Percentiles rank a stretch among this genome's conserved stretches.
These are phyloP conservation scores for Claviceps sp. DNA, from an alignment of 2,329 filamentous ascomycete species.

Conservation along the genomic window DNA sequence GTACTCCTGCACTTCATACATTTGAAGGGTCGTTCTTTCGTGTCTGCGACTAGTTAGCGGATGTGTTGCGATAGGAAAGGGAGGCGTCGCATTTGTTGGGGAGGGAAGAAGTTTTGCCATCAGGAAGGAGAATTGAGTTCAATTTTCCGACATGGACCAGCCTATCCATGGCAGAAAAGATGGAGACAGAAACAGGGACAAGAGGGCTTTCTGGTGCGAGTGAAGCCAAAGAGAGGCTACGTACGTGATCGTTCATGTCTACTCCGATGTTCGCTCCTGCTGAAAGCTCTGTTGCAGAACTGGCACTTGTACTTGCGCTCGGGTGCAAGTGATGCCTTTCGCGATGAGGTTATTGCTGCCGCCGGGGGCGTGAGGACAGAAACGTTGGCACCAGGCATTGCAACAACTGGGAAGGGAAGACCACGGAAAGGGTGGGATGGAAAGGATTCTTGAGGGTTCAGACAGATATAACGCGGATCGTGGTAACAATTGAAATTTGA, in stretches of 20 bases:
- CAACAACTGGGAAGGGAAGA: slow-evolving; percentile 25
- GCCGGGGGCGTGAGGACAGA: slow-evolving; percentile 50
- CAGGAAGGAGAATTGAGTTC: background rate
- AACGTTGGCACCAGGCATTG: slow-evolving; percentile 60
- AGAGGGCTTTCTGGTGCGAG: background rate
- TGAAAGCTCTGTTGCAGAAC: slow-evolving; percentile 96
- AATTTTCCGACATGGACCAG: background rate
- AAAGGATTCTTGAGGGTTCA: slow-evolving; percentile 7
- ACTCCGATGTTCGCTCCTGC: slow-evolving; percentile 91
- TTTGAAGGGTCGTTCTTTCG: slow-evolving; percentile 97
- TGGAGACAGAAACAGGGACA: background rate
- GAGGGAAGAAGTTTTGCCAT: background rate
- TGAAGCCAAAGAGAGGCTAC: slow-evolving; percentile 27
- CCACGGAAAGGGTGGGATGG: no score
- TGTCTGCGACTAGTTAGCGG: slow-evolving; percentile 46
- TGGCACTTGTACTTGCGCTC: slow-evolving; percentile 99
- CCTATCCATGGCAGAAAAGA: background rate
- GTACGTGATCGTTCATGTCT: slow-evolving; percentile 96
- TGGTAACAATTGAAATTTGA: slow-evolving; percentile 6
- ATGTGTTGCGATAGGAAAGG: background rate
- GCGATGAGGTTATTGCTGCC: slow-evolving; percentile 55
- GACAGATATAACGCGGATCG: slow-evolving; percentile 12
- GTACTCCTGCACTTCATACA: slow-evolving; percentile 97
- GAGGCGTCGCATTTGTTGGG: slow-evolving; percentile 4
- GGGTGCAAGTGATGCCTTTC: slow-evolving; percentile 64